Base-by-base conservation (phyloP, 306 rosid genomes). In the Lathyrus tuberosus region DNA sequence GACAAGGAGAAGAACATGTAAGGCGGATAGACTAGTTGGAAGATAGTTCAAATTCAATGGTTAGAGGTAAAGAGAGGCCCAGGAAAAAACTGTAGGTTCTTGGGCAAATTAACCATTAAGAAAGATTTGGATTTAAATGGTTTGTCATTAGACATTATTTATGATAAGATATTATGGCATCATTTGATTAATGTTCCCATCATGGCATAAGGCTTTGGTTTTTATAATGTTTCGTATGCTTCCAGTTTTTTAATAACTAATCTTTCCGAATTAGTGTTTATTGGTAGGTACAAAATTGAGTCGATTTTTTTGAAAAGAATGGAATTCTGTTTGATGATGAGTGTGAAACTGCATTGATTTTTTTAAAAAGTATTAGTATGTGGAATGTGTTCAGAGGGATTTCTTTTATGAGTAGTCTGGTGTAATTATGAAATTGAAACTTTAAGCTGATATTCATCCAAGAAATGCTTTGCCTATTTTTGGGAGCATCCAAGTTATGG, bases 351-450 rank as follows among this genome's bases (percentile, higher is more conserved):
- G n/a, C 20, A 5, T 17, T 48, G 10, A 15, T 10, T 43, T 63
- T 48, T 46, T 1, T 2, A 35, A 37, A 20, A 31, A 3, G 22
- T 15, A 22, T 4, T 24, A 35, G 20, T 12, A 67, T 44, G 57
- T 0, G 2, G 30, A 76, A 28, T 46, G 17, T 52, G 11, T 14
- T 68, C 12, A 13, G 14, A 41, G 24, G 24, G 59, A 49, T 70
- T 60, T 48, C 12, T 33, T 40, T 77, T 62, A 12, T 4, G 16
- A 64, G 72, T 56, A 31, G 38, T 67, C 7, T 54, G 52, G 70
- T 42, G 26, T 33, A 37, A 49, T 78, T 30, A 16, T 74, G 71
- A 65, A 46, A 74, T 60, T 57, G 61, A 58, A 71, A 58, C 62
- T 22, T 64, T 54, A 1, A 31, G 48, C 43, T n/a, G 56, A 58